Percentiles rank a stretch among this genome's conserved stretches.
Conservation (phyloP, 176 grass and related monocot species). For the Oryza officinalis region DNA sequence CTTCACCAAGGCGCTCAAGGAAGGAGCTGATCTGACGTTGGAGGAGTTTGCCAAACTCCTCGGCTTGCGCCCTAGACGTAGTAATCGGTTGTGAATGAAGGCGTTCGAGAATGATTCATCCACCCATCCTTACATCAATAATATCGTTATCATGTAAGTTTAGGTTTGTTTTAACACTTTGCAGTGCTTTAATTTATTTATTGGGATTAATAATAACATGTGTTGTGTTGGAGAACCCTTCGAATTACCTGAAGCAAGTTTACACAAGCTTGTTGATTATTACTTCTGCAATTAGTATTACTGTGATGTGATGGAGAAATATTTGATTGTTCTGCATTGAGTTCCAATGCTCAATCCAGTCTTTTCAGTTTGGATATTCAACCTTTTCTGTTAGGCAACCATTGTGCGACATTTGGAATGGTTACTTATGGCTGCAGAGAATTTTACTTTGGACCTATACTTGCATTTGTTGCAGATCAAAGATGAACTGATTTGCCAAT, state of each 20-base stretch:
- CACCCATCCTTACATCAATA: too few species aligned
- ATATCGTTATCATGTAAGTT: too few species aligned
- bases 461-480: not conserved
- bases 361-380: constrained; percentile 22
- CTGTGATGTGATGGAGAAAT: too few species aligned
- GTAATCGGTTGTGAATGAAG: not conserved
- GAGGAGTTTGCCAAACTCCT: not conserved
- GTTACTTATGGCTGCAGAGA: not conserved
- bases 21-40: not conserved
- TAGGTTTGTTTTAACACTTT: too few species aligned
- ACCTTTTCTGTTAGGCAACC: not conserved
- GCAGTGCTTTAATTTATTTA: too few species aligned
- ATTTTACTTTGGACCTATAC: not conserved
- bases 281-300: too few species aligned
- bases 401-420: not conserved
- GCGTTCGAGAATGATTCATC: too few species aligned
- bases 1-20: constrained; percentile 17
- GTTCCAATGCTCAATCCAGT: not conserved
- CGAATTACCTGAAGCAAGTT: not conserved
- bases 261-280: not conserved
- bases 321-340: constrained; percentile 3
- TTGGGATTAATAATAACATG: too few species aligned
- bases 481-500: not conserved
- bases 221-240: not conserved
- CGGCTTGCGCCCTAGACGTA: not conserved